These are phyloP conservation scores for Eleusine coracana DNA, from an alignment of 176 grass and related monocot genomes.

Conservation along the genomic window DNA sequence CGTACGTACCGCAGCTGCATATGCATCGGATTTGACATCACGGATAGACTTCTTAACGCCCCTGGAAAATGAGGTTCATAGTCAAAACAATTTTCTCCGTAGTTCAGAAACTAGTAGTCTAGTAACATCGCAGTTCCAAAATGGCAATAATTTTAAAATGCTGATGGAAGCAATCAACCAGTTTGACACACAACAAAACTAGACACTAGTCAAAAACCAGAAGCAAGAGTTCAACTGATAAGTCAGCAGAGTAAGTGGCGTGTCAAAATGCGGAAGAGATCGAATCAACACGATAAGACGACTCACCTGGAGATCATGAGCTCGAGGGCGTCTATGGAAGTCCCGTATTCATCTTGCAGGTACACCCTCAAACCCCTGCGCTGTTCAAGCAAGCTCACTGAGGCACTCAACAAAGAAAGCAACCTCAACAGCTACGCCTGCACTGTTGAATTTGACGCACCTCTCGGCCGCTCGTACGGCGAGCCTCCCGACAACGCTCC, in stretches of 20 bases:
- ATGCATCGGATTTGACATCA: constrained; percentile 70
- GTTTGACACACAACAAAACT: not conserved
- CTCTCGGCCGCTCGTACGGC: constrained; percentile 67
- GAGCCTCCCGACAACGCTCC: constrained; percentile 69
- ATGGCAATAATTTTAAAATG: not conserved
- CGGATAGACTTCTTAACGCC: constrained; percentile 65
- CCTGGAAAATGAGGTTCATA: constrained; percentile 40
- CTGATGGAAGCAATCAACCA: not conserved
- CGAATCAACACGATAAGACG: not conserved
- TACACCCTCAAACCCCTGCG: constrained; percentile 82
- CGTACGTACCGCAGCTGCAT: constrained; percentile 57
- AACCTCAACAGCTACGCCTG: not conserved
- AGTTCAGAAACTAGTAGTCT: not conserved
- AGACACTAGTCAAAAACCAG: not conserved
- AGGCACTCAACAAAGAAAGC: constrained; percentile 25
- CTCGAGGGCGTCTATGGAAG: constrained; percentile 69
- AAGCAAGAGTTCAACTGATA: not conserved
- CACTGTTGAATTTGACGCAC: not conserved
- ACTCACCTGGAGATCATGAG: constrained; percentile 82
- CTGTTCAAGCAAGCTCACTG: constrained; percentile 33
- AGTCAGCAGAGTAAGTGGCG: not conserved
- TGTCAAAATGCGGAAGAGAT: not conserved
- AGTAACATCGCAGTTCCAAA: no score
- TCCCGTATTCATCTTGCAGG: constrained; percentile 80
- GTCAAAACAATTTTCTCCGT: not conserved